These are phyloP conservation scores for Eimeria mitis DNA, from an alignment of 169 alveolate genomes.

Conservation along the genomic window DNA sequence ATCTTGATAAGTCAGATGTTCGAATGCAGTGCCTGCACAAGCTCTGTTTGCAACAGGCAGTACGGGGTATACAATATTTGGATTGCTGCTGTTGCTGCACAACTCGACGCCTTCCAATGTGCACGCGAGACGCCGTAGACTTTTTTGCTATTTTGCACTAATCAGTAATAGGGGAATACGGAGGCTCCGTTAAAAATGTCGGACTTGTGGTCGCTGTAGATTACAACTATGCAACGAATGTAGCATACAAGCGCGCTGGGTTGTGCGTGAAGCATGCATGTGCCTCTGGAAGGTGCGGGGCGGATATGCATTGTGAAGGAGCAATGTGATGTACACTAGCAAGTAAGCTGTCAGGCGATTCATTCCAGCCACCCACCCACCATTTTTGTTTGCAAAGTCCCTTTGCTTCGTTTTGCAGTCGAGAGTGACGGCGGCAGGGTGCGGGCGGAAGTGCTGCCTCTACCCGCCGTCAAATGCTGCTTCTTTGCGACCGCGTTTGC, in stretches of 20 bases:
- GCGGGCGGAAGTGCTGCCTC: background rate
- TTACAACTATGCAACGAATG: background rate
- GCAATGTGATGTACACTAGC: background rate
- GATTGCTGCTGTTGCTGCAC: background rate
- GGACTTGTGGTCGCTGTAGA: too few species aligned
- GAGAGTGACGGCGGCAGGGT: background rate
- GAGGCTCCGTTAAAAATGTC: too few species aligned
- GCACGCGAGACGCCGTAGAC: background rate
- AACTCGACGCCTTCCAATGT: background rate
- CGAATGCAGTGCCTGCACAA: background rate
- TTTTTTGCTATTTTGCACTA: too few species aligned
- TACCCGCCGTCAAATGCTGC: background rate
- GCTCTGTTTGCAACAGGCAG: background rate
- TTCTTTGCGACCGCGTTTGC: background rate
- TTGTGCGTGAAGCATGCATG: background rate
- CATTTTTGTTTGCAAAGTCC: background rate
- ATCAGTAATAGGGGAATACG: too few species aligned
- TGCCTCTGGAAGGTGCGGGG: background rate
- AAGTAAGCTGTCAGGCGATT: background rate
- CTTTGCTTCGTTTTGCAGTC: background rate
- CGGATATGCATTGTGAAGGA: background rate
- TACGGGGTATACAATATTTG: background rate
- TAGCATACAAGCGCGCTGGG: background rate
- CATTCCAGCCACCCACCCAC: background rate
- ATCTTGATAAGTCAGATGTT: background rate